phyloP scores from a whole-genome alignment of 805 yeast genomes.

The Pichia manshurica region DNA sequence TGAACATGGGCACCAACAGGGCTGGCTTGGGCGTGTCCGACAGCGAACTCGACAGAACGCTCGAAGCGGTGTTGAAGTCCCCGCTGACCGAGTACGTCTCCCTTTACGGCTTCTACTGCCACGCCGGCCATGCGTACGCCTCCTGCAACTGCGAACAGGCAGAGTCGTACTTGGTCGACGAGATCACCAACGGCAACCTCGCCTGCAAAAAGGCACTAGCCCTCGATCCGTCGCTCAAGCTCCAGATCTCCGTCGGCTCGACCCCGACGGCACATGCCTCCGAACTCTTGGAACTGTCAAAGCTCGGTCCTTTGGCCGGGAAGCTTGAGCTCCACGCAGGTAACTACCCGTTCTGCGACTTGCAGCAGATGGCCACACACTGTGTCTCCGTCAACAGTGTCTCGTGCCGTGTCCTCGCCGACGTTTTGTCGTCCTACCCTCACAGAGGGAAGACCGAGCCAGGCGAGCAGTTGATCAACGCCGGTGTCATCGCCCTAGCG shows the following conservation, averaged over 20 bases:
- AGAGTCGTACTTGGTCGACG: slow-evolving; percentile 43
- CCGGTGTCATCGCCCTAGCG: slow-evolving; percentile 67
- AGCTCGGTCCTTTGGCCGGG: slow-evolving; percentile 29
- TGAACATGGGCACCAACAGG: slow-evolving; percentile 66
- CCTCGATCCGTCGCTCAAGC: slow-evolving; percentile 31
- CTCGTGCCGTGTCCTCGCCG: slow-evolving; percentile 50
- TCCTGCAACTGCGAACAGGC: slow-evolving; percentile 43
- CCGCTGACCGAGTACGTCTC: slow-evolving; percentile 30
- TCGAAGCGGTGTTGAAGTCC: slow-evolving; percentile 24
- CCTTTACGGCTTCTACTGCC: slow-evolving; percentile 67
- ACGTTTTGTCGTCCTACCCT: slow-evolving; percentile 55
- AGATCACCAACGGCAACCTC: slow-evolving; percentile 47
- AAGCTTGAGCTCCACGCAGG: slow-evolving; percentile 75
- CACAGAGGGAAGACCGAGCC: slow-evolving; percentile 44
- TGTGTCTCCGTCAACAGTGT: slow-evolving; percentile 43
- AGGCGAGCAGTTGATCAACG: slow-evolving; percentile 61
- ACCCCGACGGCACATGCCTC: slow-evolving; percentile 74
- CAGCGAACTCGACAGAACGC: slow-evolving; percentile 12
- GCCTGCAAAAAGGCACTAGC: slow-evolving; percentile 41
- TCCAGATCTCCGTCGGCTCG: slow-evolving; percentile 69
- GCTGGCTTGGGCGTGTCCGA: slow-evolving; percentile 47
- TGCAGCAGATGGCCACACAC: slow-evolving; percentile 72
- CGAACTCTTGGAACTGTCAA: slow-evolving; percentile 12
- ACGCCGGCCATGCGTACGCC: slow-evolving; percentile 71
- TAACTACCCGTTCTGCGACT: slow-evolving; percentile 65